A percentile compares a stretch with the other conserved stretches of the same genome.
phyloP scores from a whole-genome alignment of 2,329 filamentous ascomycete species.

The Phaeosphaeriaceae sp. region DNA sequence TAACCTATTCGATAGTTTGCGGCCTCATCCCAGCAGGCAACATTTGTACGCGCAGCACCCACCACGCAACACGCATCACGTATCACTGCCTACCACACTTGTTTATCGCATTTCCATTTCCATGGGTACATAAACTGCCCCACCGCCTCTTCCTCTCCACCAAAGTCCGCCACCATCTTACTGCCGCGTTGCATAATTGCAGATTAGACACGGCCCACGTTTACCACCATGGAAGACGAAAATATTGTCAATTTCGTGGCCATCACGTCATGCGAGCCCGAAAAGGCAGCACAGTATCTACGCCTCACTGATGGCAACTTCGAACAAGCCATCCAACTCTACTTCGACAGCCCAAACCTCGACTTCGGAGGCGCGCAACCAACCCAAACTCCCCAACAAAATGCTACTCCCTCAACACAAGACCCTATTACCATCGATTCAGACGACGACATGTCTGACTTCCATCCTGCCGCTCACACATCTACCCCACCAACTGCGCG shows the following conservation, averaged over 20 bases:
- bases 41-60: too few relatives aligned
- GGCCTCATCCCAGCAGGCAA: too few relatives aligned
- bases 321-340: conserved; percentile 86
- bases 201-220: background rate
- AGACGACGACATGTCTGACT: conserved; percentile 70
- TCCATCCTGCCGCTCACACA: conserved; percentile 46
- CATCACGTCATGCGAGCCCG: conserved; percentile 77
- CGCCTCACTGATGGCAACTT: conserved; percentile 83
- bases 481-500: conserved; percentile 25
- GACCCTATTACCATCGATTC: conserved; percentile 76
- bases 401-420: conserved; percentile 49
- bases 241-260: conserved; percentile 76
- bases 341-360: conserved; percentile 84
- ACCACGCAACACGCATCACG: too few relatives aligned
- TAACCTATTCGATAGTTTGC: too few relatives aligned
- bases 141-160: conserved; percentile 16
- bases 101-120: conserved; percentile 9
- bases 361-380: conserved; percentile 54
- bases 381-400: conserved; percentile 43
- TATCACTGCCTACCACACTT: conserved; percentile 1
- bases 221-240: conserved; percentile 56
- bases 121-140: conserved; percentile 30
- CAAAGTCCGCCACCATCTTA: background rate
- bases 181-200: background rate
- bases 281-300: conserved; percentile 82